phyloP scores from a whole-genome alignment of 2,329 filamentous ascomycete species.

The Cryoendolithus antarcticus region DNA sequence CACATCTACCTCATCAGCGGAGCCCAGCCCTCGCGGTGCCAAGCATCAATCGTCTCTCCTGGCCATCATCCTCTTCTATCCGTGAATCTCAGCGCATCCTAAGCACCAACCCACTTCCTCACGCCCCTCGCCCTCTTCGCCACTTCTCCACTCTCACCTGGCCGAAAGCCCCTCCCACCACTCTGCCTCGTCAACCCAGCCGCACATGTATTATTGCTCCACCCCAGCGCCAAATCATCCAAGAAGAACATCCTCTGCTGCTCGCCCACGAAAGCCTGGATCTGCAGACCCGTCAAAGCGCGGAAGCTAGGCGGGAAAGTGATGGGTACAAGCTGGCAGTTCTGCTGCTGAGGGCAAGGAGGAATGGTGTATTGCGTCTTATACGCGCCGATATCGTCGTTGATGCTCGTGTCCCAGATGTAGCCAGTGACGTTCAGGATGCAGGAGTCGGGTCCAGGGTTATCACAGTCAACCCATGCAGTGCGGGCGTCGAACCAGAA shows the following conservation, averaged over 20 bases:
- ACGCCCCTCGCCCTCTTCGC: too few relatives aligned
- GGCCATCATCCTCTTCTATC: too few relatives aligned
- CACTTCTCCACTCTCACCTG: too few relatives aligned
- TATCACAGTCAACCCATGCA: conserved; percentile 37
- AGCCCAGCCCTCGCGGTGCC: too few relatives aligned
- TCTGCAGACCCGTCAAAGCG: conserved; percentile 35
- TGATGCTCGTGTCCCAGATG: conserved; percentile 23
- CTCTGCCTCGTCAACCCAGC: conserved; percentile 26
- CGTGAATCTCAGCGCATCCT: too few relatives aligned
- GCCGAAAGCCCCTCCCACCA: too few relatives aligned
- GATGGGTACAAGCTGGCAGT: conserved; percentile 31
- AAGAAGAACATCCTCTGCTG: conserved; percentile 32
- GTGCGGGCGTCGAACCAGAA: conserved; percentile 41
- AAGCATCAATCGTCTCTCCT: too few relatives aligned
- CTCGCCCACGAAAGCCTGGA: conserved; percentile 31
- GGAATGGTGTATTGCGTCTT: conserved; percentile 29
- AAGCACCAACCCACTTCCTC: too few relatives aligned
- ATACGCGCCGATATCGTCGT: conserved; percentile 25
- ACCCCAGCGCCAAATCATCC: conserved; percentile 36
- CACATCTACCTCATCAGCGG: too few relatives aligned
- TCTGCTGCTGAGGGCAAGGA: conserved; percentile 27
- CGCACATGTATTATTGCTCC: conserved; percentile 38
- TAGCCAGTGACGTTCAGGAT: conserved; percentile 35
- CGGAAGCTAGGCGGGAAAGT: conserved; percentile 29
- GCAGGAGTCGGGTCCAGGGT: conserved; percentile 27